Conservation (phyloP, 768 basidiomycete species). For the Gelatoporia subvermispora region DNA sequence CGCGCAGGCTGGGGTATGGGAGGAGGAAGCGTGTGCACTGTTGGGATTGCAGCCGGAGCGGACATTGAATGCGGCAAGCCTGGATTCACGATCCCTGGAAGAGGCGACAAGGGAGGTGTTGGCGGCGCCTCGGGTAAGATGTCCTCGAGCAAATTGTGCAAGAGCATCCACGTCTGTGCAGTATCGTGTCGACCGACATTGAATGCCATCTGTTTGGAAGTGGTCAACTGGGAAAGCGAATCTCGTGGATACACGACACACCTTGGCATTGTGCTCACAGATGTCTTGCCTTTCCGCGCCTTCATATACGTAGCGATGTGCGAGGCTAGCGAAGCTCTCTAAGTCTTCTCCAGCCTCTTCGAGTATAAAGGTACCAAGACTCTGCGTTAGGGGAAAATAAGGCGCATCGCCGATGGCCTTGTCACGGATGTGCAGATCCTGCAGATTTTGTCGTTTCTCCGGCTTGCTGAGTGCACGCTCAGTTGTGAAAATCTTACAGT, state of each 20-base stretch:
- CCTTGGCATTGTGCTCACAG: conserved; percentile 62
- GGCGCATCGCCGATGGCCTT: conserved; percentile 61
- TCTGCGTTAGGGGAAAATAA: conserved; percentile 49
- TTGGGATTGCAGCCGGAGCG: conserved; percentile 36
- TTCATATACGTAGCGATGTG: conserved; percentile 55
- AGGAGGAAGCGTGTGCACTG: conserved; percentile 20
- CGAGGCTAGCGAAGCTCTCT: conserved; percentile 54
- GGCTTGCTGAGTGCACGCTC: conserved; percentile 31
- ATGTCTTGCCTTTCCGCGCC: conserved; percentile 40
- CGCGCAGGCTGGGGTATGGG: conserved; percentile 9
- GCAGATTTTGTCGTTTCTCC: conserved; percentile 18
- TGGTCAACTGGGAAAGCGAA: not conserved
- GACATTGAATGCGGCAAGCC: conserved; percentile 34
- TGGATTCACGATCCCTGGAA: conserved; percentile 13
- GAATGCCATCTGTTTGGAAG: conserved; percentile 35
- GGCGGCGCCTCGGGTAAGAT: conserved; percentile 35
- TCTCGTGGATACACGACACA: conserved; percentile 13
- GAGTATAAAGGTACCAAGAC: conserved; percentile 46
- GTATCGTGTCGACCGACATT: conserved; percentile 49
- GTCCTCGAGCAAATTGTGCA: conserved; percentile 52
- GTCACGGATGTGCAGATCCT: conserved; percentile 27
- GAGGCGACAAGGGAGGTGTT: conserved; percentile 23
- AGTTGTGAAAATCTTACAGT: no score
- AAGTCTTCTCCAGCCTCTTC: conserved; percentile 35
- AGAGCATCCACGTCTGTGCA: conserved; percentile 64